phyloP scores from a whole-genome alignment of 2,329 filamentous ascomycete species.

The Cladosporium sp. region DNA sequence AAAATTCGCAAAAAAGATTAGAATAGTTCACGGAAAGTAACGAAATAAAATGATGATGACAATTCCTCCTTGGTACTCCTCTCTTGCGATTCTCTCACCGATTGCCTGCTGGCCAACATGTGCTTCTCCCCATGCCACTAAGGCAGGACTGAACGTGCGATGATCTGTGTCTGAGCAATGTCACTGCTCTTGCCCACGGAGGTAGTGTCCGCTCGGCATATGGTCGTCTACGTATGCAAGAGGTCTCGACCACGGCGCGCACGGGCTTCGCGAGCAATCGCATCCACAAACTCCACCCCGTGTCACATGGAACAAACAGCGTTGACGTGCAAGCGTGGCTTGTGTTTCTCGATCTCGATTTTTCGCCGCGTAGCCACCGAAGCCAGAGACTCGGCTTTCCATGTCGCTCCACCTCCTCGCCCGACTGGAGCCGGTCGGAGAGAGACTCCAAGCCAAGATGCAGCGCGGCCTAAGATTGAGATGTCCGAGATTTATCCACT shows the following conservation, averaged over 20 bases:
- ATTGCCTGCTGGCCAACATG: too few species aligned
- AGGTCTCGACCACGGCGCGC: not conserved
- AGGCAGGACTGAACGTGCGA: too few species aligned
- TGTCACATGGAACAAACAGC: not conserved
- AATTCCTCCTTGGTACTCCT: too few species aligned
- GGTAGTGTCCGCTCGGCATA: too few species aligned
- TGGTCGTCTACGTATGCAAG: too few species aligned
- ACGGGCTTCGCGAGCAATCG: not conserved
- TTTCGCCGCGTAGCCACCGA: constrained; percentile 8
- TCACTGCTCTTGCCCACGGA: too few species aligned
- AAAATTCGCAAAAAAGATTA: not conserved
- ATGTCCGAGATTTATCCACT: not conserved
- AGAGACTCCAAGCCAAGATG: not conserved
- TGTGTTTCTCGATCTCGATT: not conserved
- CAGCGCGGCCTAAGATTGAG: not conserved
- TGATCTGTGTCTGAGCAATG: too few species aligned
- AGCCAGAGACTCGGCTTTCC: not conserved
- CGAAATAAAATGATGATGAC: not conserved
- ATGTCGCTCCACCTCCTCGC: not conserved
- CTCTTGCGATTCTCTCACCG: too few species aligned
- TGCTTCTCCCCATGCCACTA: too few species aligned
- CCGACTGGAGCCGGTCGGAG: not conserved
- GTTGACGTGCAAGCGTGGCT: not conserved
- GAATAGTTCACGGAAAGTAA: not conserved
- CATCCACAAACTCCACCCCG: not conserved